Evolutionary conservation across 176 grass and related monocot genomes (phyloP), one percentile per base, ranked within the genome.

Genomic region (Themeda triandra): DNA sequence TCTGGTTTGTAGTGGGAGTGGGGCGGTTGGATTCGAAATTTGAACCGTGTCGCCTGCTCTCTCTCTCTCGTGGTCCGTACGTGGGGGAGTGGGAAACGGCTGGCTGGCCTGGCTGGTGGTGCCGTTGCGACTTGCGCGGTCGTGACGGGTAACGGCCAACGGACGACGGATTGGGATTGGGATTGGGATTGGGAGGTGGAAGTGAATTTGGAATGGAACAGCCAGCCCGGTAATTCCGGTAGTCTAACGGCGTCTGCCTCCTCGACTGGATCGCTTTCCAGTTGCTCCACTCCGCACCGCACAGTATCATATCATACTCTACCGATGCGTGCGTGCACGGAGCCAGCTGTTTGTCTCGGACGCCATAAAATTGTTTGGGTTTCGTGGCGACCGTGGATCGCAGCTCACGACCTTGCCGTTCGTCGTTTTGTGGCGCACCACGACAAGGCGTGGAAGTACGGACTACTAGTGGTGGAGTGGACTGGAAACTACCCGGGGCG

Each of bases 21-120:
- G 17, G 40, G 14, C 32, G 25, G 79, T 70, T 39, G 68, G 82
- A 80, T 89, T 85, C 77, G 78, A 81, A 88, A 77, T 89, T 89
- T 82, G 88, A 86, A 85, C 81, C 69, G 87, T 80, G 69, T 67
- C 44, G 21, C 56, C 32, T 48, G 76, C 29, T 56, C 19, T 2
- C 19, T 4, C 35, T 32, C 23, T 19, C 40, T 29, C 10, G 58
- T 19, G 48, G 46, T 49, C 39, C 25, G 87, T 33, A 62, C 69
- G 76, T 80, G 87, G 69, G 76, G 35, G 4, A 80, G 46, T 76
- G 77, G 69, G 82, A 81, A 82, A 69, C 85, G 63, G 62, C 85
- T 41, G 42, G 31, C 21, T 45, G 39, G 36, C 6, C 7, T 78
- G 70, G 62, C 78, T 67, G 77, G 19, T 68, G 63, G 63, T 32